Evolutionary conservation across 139 green algal species (phyloP), one percentile per base, ranked within the genome.

Genomic region (Axilococcus clingmanii): DNA sequence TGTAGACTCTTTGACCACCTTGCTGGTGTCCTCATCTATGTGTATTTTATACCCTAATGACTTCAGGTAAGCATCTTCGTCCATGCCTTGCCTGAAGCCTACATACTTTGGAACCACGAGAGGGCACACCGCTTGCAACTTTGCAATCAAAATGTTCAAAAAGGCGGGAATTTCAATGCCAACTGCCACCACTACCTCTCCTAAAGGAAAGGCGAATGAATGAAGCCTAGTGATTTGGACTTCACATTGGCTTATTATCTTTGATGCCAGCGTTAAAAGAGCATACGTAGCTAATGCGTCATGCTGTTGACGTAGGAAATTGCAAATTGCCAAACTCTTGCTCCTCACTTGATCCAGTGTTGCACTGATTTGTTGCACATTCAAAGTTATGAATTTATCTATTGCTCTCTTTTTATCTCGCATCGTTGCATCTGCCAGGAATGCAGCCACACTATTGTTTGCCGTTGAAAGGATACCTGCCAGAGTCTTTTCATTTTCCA

Each of bases 351-450:
- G 68, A 27, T 78, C 59, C 33, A 66, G 62, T 5, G 75, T 84
- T 36, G 69, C 80, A 4, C 63, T 76, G 48, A 88, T 82, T 64
- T 88, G 80, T 57, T 85, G 75, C 59, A 87, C 75, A 30, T 80
- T 57, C 23, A 81, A 65, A n/a, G 66, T 88, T 22, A 88, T 62
- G 57, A 80, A 76, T 48, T 84, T 85, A 54, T 86, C 72, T 16
- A 82, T 63, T n/a, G 64, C 53, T 1, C 80, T 63, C 32, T 74
- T 72, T 48, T 61, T 48, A 66, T 76, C 69, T 51, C 75, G 75
- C 48, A 59, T 33, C 2, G 15, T 45, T 8, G 68, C 49, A 50
- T 84, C 76, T 5, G 38, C 55, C 3, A 52, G 33, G 41, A 76
- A 72, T 1, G 53, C 31, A 38, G 52, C 48, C 12, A 64, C 46